phyloP scores from a whole-genome alignment of 345 rosid genomes.

The Raphanus sativus region DNA sequence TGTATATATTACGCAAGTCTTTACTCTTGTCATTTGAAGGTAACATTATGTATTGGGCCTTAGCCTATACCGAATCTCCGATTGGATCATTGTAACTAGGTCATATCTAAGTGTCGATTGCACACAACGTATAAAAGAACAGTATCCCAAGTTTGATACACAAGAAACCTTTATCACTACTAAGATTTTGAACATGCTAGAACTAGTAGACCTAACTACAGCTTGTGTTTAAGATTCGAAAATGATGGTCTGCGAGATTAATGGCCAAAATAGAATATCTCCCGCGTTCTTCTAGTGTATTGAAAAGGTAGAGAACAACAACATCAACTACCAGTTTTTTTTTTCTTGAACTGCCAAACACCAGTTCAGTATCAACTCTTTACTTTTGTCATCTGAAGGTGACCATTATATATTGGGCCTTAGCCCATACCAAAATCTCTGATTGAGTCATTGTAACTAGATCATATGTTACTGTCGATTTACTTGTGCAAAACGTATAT shows the following conservation, averaged over 20 bases:
- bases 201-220: not conserved
- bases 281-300: not conserved
- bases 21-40: not conserved
- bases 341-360: too few species aligned
- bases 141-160: not conserved
- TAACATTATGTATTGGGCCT: not conserved
- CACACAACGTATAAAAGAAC: not conserved
- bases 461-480: not conserved
- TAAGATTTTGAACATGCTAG: not conserved
- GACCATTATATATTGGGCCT: not conserved
- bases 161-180: not conserved
- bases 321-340: not conserved
- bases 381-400: not conserved
- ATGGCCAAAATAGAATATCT: not conserved
- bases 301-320: not conserved
- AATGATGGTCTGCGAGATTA: not conserved
- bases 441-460: not conserved
- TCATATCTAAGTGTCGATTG: not conserved
- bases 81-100: not conserved
- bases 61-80: not conserved
- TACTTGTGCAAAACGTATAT: not conserved
- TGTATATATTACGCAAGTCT: not conserved
- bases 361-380: not conserved
- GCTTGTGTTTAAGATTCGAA: not conserved
- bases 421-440: too few species aligned